Evolutionary conservation across 306 rosid genomes (phyloP).

Genomic region (Ormosia semicastrata): DNA sequence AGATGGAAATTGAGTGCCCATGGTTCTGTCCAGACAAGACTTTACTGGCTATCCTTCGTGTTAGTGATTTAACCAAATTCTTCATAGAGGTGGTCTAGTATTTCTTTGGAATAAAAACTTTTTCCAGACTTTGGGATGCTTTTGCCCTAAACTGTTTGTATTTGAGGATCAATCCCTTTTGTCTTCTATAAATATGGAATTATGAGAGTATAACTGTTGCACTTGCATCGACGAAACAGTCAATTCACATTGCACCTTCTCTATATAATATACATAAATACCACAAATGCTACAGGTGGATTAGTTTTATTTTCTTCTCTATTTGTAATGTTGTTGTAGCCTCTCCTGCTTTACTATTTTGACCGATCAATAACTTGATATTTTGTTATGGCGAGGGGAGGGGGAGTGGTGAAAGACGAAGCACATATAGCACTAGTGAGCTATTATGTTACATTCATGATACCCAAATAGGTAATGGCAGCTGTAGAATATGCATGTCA

Average conservation of each 20-base stretch:
- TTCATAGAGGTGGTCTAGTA: not conserved
- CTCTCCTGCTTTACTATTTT: not conserved
- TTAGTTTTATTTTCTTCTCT: not conserved
- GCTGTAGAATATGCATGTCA: not conserved
- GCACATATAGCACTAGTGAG: not conserved
- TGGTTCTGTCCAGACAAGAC: not conserved
- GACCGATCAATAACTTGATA: not conserved
- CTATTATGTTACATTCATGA: not conserved
- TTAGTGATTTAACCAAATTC: not conserved
- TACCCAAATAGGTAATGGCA: not conserved
- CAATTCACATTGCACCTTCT: not conserved
- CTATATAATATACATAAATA: not conserved
- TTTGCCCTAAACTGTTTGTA: not conserved
- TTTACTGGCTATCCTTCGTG: not conserved
- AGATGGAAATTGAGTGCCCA: not conserved
- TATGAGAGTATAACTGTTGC: not conserved
- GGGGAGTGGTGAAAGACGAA: not conserved
- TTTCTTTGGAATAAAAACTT: slow-evolving; percentile 12
- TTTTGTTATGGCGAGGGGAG: not conserved
- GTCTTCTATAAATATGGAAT: not conserved
- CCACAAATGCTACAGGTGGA: not conserved
- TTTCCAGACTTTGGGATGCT: not conserved
- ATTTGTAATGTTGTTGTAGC: not conserved
- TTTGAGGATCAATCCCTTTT: not conserved
- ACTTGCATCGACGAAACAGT: slow-evolving; percentile 1